Percentiles rank a stretch among this genome's conserved stretches.
Evolutionary conservation across 2,329 filamentous ascomycete genomes (phyloP).

Genomic region (Pezicula neosporulosa): DNA sequence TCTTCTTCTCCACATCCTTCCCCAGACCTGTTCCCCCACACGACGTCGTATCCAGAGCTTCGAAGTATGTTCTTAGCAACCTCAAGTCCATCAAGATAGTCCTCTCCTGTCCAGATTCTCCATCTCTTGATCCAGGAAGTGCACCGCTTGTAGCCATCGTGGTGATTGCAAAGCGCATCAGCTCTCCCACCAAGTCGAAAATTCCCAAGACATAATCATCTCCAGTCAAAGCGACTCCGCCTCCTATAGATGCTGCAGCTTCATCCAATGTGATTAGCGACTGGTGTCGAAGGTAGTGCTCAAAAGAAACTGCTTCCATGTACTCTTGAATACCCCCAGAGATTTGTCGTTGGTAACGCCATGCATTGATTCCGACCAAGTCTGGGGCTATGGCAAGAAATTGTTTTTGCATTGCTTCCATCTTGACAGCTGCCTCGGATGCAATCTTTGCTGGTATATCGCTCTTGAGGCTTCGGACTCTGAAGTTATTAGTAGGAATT

Average conservation of each 20-base stretch:
- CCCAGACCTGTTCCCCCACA: slow-evolving; percentile 49
- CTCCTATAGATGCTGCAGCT: slow-evolving; percentile 43
- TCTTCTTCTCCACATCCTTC: slow-evolving; percentile 71
- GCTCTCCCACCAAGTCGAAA: slow-evolving; percentile 90
- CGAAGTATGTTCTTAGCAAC: slow-evolving; percentile 70
- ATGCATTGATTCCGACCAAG: slow-evolving; percentile 72
- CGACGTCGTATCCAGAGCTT: slow-evolving; percentile 59
- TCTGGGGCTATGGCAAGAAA: slow-evolving; percentile 69
- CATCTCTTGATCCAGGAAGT: slow-evolving; percentile 34
- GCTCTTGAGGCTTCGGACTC: slow-evolving; percentile 60
- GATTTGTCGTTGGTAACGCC: slow-evolving; percentile 77
- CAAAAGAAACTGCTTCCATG: slow-evolving; percentile 86
- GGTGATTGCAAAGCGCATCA: slow-evolving; percentile 96
- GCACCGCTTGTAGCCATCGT: slow-evolving; percentile 66
- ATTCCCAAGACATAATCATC: slow-evolving; percentile 89
- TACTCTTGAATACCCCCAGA: slow-evolving; percentile 85
- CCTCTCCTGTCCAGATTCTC: slow-evolving; percentile 32
- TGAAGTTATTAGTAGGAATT: slow-evolving; percentile 29
- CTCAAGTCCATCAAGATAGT: slow-evolving; percentile 80
- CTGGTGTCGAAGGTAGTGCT: slow-evolving; percentile 80
- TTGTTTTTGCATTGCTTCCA: slow-evolving; percentile 65
- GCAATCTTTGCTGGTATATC: slow-evolving; percentile 65
- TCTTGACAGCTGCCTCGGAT: slow-evolving; percentile 58
- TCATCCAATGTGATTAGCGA: slow-evolving; percentile 67
- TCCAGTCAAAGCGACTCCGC: slow-evolving; percentile 62